These are phyloP conservation scores for Phialophora verrucosa DNA, from an alignment of 2,329 filamentous ascomycete genomes.

Conservation along the genomic window DNA sequence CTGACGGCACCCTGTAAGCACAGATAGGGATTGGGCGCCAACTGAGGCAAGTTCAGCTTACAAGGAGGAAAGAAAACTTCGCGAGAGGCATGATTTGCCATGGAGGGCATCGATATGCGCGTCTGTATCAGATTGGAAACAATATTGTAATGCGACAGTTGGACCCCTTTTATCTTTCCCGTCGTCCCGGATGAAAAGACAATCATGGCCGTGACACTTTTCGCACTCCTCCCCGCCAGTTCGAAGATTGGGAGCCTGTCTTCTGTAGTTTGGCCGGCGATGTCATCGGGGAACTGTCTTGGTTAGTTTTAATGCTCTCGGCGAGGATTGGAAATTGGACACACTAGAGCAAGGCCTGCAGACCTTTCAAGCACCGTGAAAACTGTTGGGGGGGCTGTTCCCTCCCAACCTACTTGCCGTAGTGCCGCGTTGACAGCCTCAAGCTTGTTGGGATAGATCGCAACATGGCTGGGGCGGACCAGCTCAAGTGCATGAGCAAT, in stretches of 20 bases:
- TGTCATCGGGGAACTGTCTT: slow-evolving; percentile 21
- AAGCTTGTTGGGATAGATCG: slow-evolving; percentile 37
- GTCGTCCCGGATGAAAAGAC: slow-evolving; percentile 45
- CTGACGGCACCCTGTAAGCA: slow-evolving; percentile 19
- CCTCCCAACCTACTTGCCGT: slow-evolving; percentile 20
- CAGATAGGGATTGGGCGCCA: not conserved
- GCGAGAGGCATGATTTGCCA: slow-evolving; percentile 14
- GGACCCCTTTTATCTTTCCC: slow-evolving; percentile 45
- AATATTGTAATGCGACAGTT: slow-evolving; percentile 52
- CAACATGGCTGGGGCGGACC: slow-evolving; percentile 39
- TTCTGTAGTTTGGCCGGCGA: slow-evolving; percentile 7
- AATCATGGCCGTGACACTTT: slow-evolving; percentile 33
- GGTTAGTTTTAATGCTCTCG: not conserved
- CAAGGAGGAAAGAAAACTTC: slow-evolving; percentile 32
- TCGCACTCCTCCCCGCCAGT: slow-evolving; percentile 35
- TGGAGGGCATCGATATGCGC: slow-evolving; percentile 23
- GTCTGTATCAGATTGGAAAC: slow-evolving; percentile 44
- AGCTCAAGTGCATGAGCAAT: slow-evolving; percentile 39
- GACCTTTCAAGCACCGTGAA: slow-evolving; percentile 26
- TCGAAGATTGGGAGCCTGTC: slow-evolving; percentile 38
- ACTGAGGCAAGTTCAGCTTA: slow-evolving; percentile 11
- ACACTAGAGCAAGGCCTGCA: slow-evolving; percentile 17
- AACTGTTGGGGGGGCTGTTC: slow-evolving; percentile 12
- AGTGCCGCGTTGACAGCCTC: slow-evolving; percentile 35
- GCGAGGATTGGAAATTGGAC: not conserved